phyloP scores from a whole-genome alignment of 2,329 filamentous ascomycete genomes.

The Parascedosporium putredinis region DNA sequence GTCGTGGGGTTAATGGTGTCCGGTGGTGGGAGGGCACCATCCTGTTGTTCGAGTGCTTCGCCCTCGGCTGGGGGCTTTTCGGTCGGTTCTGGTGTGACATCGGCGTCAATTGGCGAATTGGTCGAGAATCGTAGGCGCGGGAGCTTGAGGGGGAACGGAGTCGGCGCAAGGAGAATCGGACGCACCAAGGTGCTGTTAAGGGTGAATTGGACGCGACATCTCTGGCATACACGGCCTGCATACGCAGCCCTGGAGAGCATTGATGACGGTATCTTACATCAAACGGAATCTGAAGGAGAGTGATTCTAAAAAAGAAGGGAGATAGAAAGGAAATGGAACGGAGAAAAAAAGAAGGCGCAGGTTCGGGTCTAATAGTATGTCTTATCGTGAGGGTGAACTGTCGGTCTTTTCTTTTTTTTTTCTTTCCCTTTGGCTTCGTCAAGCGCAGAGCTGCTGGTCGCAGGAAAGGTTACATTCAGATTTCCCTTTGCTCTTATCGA shows the following conservation, averaged over 20 bases:
- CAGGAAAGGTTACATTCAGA: conserved; percentile 12
- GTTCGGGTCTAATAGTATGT: not conserved
- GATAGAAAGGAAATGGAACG: conserved; percentile 7
- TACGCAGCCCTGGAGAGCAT: conserved; percentile 26
- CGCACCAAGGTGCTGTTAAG: conserved; percentile 5
- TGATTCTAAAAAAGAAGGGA: conserved; percentile 9
- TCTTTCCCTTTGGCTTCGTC: too few relatives aligned
- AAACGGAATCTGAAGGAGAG: too few relatives aligned
- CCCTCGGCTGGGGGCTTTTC: not conserved
- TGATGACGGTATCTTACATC: conserved; percentile 10
- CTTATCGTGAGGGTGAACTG: too few relatives aligned
- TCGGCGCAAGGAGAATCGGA: not conserved
- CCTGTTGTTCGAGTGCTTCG: not conserved
- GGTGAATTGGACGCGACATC: conserved; percentile 21
- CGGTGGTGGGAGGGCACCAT: too few relatives aligned
- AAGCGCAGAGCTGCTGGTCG: too few relatives aligned
- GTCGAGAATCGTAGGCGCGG: not conserved
- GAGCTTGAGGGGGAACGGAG: not conserved
- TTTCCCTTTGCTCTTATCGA: conserved; percentile 16
- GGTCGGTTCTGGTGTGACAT: not conserved
- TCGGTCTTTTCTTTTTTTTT: too few relatives aligned
- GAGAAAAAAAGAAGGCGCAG: conserved; percentile 1
- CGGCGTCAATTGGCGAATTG: too few relatives aligned
- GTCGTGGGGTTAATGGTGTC: too few relatives aligned
- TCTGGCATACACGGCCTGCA: conserved; percentile 23